A percentile compares a stretch with the other conserved stretches of the same genome.
Conservation (phyloP, 1,284 basidiomycete species). For the Pterulicium gracile region DNA sequence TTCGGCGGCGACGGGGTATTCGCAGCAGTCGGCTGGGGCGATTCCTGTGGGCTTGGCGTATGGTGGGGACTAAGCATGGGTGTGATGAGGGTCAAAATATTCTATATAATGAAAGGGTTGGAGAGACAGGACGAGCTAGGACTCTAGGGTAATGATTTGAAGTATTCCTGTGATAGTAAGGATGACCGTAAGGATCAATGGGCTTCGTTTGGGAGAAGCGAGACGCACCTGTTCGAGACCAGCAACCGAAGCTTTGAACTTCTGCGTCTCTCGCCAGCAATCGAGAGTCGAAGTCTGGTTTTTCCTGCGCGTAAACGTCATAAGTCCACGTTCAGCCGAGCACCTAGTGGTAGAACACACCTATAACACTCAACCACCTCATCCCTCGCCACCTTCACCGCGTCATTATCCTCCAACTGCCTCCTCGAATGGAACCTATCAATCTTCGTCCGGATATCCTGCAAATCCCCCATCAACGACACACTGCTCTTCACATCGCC, state of each 20-base stretch:
- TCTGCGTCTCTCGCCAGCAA: conserved; percentile 68
- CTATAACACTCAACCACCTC: conserved; percentile 64
- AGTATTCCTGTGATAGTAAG: conserved; percentile 31
- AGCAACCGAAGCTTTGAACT: conserved; percentile 63
- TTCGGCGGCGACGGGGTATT: conserved; percentile 7
- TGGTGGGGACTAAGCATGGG: neutral
- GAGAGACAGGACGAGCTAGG: neutral
- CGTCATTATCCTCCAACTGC: conserved; percentile 42
- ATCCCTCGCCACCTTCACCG: conserved; percentile 45
- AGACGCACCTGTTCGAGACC: conserved; percentile 48
- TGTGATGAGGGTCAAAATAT: neutral
- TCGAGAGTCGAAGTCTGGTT: conserved; percentile 53
- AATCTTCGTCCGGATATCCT: conserved; percentile 60
- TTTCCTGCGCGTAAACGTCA: conserved; percentile 28
- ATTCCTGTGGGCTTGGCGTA: conserved; percentile 1
- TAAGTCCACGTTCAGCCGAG: conserved; percentile 1
- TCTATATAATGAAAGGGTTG: neutral
- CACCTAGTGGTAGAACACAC: conserved; percentile 28
- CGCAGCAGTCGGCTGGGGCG: neutral
- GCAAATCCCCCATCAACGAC: conserved; percentile 57
- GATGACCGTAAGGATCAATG: conserved; percentile 6
- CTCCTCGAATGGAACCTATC: conserved; percentile 59
- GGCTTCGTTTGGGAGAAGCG: neutral
- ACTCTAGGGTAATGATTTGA: conserved; percentile 38
- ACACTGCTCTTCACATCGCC: conserved; percentile 49